phyloP scores from a whole-genome alignment of 2,329 filamentous ascomycete genomes.

The Alternaria angustiovoidea region DNA sequence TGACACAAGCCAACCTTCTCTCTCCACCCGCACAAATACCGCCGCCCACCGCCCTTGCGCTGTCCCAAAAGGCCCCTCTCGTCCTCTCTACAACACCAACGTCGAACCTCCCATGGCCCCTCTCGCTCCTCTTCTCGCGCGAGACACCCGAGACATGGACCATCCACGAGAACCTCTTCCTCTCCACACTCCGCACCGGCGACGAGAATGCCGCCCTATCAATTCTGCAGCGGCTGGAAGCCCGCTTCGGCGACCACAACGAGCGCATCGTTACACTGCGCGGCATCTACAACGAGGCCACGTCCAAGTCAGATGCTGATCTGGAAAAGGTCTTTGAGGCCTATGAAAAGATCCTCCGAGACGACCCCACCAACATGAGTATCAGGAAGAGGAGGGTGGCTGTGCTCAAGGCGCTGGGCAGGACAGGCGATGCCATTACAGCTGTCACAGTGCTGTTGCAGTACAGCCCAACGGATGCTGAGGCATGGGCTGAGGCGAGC shows the following conservation, averaged over 20 bases:
- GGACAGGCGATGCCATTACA: slow-evolving; percentile 74
- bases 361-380: slow-evolving; percentile 82
- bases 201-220: slow-evolving; percentile 80
- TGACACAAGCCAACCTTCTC: slow-evolving; percentile 50
- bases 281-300: slow-evolving; percentile 85
- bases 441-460: slow-evolving; percentile 79
- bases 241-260: slow-evolving; percentile 83
- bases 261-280: slow-evolving; percentile 85
- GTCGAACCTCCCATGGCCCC: slow-evolving; percentile 58
- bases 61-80: slow-evolving; percentile 57
- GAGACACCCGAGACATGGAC: slow-evolving; percentile 86
- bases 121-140: slow-evolving; percentile 59
- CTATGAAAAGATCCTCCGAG: slow-evolving; percentile 78
- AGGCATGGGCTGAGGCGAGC: slow-evolving; percentile 91
- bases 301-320: slow-evolving; percentile 70
- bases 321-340: slow-evolving; percentile 75
- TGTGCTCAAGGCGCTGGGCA: slow-evolving; percentile 77
- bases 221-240: slow-evolving; percentile 76
- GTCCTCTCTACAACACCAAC: slow-evolving; percentile 51
- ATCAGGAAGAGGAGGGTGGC: slow-evolving; percentile 84
- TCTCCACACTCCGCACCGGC: slow-evolving; percentile 83
- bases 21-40: slow-evolving; percentile 51
- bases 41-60: slow-evolving; percentile 53
- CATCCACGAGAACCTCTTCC: slow-evolving; percentile 84
- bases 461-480: slow-evolving; percentile 85